Percentiles rank a stretch among this genome's conserved stretches.
Evolutionary conservation across 768 basidiomycete species (phyloP).

Genomic region (Mycena pura): DNA sequence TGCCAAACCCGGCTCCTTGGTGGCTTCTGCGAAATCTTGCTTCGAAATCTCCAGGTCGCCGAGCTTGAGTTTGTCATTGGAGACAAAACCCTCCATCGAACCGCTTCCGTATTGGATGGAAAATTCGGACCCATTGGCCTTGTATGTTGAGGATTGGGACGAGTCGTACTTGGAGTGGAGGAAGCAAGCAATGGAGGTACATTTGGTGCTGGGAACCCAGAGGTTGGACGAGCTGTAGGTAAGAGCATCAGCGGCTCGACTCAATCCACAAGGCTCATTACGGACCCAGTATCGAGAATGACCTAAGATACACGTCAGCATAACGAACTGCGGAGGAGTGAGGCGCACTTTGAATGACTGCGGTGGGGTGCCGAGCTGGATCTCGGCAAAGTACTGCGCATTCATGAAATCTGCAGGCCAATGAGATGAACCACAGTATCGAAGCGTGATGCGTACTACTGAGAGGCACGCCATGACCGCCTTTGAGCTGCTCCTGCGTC

Average conservation of each 20-base stretch:
- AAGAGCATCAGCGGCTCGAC: slow-evolving; percentile 14
- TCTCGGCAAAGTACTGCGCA: slow-evolving; percentile 95
- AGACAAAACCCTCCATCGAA: slow-evolving; percentile 96
- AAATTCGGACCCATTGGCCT: slow-evolving; percentile 87
- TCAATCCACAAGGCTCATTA: background rate
- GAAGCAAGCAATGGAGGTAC: slow-evolving; percentile 92
- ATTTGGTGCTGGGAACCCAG: slow-evolving; percentile 86
- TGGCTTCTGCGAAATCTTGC: slow-evolving; percentile 95
- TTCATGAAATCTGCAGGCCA: slow-evolving; percentile 86
- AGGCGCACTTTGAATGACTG: slow-evolving; percentile 63
- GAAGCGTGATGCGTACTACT: slow-evolving; percentile 63
- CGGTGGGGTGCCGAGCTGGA: slow-evolving; percentile 81
- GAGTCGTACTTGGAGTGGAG: slow-evolving; percentile 94
- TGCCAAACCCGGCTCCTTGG: slow-evolving; percentile 94
- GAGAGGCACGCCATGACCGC: slow-evolving; percentile 88
- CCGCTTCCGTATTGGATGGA: slow-evolving; percentile 95
- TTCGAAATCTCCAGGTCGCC: slow-evolving; percentile 78
- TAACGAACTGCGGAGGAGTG: slow-evolving; percentile 3
- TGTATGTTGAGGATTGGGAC: slow-evolving; percentile 79
- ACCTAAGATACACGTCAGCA: slow-evolving; percentile 73
- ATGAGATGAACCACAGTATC: slow-evolving; percentile 1
- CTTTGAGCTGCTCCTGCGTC: slow-evolving; percentile 79
- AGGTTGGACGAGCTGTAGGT: slow-evolving; percentile 80
- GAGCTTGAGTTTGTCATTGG: slow-evolving; percentile 78
- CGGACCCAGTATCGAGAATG: slow-evolving; percentile 88